Evolutionary conservation across 2,329 filamentous ascomycete genomes (phyloP), one percentile per base, ranked within the genome.

Genomic region (Botrytis tulipae): DNA sequence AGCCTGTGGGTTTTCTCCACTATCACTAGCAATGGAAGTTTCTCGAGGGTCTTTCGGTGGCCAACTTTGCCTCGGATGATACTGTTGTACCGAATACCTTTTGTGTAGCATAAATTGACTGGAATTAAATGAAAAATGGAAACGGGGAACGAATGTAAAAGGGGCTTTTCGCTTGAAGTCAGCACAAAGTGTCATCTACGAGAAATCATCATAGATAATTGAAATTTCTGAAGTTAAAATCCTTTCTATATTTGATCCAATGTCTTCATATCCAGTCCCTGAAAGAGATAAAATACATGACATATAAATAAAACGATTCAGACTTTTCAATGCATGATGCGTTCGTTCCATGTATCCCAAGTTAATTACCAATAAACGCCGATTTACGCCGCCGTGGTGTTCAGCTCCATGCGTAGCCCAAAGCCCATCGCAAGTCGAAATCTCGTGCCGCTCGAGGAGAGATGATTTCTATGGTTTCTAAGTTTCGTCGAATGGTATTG

Each of bases 281-380:
- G 22, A 44, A 22, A 42, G 37, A 44, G 40, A 32, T 57, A 42
- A 57, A 25, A 25, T 42, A 69, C 37, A 57, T 57, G 66, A 57
- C 54, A 69, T 40, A 68, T 32, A 44, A 69, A 57, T 57, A 37
- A 44, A 67, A 59, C 25, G 18, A 9, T 57, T 57, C 18, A 18
- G 25, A 69, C 48, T 57, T 69, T 69, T 69, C 48, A 22, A 37
- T 25, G 48, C 66, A 69, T 69, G 48, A 57, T 32, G 66, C 66
- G 16, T 69, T 57, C 66, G 16, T 69, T 57, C 37, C 66, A 69
- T 69, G n/a, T 69, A 57, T 69, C 66, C 66, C 37, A 42, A 32
- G 29, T 32, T 14, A 2, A 42, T 57, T 57, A 57, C 66, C 18
- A 57, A 42, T 32, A 37, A 68, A 69, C 66, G 48, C 66, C 48